Conservation (phyloP, 805 yeast species). For the Saturnispora kantuleensis region DNA sequence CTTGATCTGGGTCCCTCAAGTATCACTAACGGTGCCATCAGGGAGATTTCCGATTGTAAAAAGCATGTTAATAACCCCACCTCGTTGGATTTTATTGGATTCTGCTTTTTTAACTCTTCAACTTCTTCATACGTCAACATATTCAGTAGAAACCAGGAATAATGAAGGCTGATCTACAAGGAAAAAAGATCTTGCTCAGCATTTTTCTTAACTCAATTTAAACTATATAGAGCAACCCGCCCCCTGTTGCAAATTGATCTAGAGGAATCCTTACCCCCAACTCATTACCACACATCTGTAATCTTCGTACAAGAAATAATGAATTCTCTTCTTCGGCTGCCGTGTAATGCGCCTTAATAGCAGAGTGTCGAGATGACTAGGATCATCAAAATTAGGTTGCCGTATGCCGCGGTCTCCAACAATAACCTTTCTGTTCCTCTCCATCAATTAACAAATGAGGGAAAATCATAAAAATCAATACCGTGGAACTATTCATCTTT, state of each 20-base stretch:
- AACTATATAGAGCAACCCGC: background rate
- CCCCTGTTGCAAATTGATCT: too few species aligned
- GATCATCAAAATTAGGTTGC: too few species aligned
- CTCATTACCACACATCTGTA: too few species aligned
- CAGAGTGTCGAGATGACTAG: constrained; percentile 23
- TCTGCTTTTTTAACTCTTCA: background rate
- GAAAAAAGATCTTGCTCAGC: constrained; percentile 10
- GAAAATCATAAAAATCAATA: constrained; percentile 24
- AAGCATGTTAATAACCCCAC: constrained; percentile 29
- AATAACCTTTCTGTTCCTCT: constrained; percentile 17
- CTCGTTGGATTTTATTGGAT: constrained; percentile 27
- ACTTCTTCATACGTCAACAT: constrained; percentile 7
- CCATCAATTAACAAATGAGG: constrained; percentile 21
- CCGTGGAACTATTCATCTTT: constrained; percentile 28
- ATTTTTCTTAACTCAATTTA: background rate
- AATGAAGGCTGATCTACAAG: background rate
- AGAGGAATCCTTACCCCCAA: too few species aligned
- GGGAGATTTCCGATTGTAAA: constrained; percentile 22
- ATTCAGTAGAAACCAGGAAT: background rate
- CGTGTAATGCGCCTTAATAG: constrained; percentile 48
- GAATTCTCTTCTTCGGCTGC: too few species aligned
- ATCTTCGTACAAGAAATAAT: too few species aligned
- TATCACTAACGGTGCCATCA: constrained; percentile 30
- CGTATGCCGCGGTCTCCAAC: constrained; percentile 1
- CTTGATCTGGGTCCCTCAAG: constrained; percentile 41